A percentile compares a stretch with the other conserved stretches of the same genome.
Conservation (phyloP, 2,329 filamentous ascomycete species). For the Pseudogymnoascus destructans region DNA sequence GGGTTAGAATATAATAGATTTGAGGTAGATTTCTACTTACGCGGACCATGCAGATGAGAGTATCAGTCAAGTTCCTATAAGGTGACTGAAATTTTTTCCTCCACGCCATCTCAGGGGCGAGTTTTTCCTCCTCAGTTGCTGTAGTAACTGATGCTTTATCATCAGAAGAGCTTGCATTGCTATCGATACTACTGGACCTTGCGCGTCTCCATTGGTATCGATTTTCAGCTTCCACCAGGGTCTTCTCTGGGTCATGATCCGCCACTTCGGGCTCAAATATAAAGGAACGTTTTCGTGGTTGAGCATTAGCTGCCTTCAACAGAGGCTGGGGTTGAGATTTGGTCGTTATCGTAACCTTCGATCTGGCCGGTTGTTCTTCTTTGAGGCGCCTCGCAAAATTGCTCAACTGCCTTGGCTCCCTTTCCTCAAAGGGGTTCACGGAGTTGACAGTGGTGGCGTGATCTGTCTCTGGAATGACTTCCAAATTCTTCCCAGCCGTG, state of each 20-base stretch:
- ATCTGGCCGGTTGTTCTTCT: background rate
- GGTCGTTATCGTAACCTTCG: background rate
- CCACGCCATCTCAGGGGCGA: slow-evolving; percentile 16
- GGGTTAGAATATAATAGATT: slow-evolving; percentile 15
- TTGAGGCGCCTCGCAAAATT: background rate
- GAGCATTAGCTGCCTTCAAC: background rate
- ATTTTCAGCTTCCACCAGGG: slow-evolving; percentile 14
- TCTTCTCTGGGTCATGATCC: slow-evolving; percentile 16
- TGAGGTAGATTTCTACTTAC: slow-evolving; percentile 16
- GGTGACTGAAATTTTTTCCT: slow-evolving; percentile 22
- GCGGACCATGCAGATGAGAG: slow-evolving; percentile 22
- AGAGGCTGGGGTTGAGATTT: background rate
- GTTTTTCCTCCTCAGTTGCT: slow-evolving; percentile 11
- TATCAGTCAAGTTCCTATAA: slow-evolving; percentile 19
- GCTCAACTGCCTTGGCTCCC: background rate
- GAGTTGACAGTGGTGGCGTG: background rate
- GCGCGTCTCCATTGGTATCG: slow-evolving; percentile 8
- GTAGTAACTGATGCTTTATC: background rate
- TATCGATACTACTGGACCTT: slow-evolving; percentile 14
- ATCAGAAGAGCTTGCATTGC: slow-evolving; percentile 13
- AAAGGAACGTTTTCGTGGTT: background rate
- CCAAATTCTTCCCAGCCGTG: background rate
- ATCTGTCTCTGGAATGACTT: background rate
- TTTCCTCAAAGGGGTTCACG: background rate
- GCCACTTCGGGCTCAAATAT: background rate